Percentiles rank a stretch among this genome's conserved stretches.
Conservation (phyloP, 495 filamentous ascomycete species). For the Cercophora scortea region DNA sequence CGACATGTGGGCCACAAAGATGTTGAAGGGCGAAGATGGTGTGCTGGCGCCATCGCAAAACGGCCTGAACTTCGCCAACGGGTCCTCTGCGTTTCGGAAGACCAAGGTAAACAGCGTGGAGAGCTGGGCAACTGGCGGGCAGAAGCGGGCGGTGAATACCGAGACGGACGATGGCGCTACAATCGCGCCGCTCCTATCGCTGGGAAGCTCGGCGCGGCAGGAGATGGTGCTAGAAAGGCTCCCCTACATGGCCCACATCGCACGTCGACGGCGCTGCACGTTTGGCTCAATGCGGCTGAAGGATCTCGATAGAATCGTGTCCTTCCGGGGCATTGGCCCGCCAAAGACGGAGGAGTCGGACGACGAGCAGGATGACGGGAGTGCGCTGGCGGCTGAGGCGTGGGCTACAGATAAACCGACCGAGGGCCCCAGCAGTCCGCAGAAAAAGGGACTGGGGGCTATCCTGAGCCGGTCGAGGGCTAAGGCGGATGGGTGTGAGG, state of each 20-base stretch:
- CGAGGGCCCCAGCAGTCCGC: slow-evolving; percentile 30
- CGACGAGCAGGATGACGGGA: slow-evolving; percentile 32
- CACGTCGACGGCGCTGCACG: slow-evolving; percentile 26
- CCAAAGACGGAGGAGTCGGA: slow-evolving; percentile 28
- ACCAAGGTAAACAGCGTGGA: neutral
- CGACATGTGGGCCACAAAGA: slow-evolving; percentile 55
- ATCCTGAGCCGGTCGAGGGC: slow-evolving; percentile 16
- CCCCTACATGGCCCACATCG: slow-evolving; percentile 72
- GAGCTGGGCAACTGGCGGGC: neutral
- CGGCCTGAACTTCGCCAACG: slow-evolving; percentile 16
- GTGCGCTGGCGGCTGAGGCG: slow-evolving; percentile 26
- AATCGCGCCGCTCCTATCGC: slow-evolving; percentile 32
- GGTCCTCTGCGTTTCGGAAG: slow-evolving; percentile 37
- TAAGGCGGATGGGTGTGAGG: slow-evolving; percentile 9
- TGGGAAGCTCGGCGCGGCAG: slow-evolving; percentile 54
- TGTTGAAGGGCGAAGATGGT: slow-evolving; percentile 40
- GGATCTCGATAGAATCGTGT: slow-evolving; percentile 63
- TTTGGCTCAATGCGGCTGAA: slow-evolving; percentile 21
- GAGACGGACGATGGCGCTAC: slow-evolving; percentile 2
- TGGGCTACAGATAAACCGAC: slow-evolving; percentile 53
- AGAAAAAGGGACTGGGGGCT: slow-evolving; percentile 30
- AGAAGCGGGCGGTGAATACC: neutral
- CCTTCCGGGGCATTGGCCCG: slow-evolving; percentile 48
- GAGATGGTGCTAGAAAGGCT: slow-evolving; percentile 77
- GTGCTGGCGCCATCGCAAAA: slow-evolving; percentile 7